These are phyloP conservation scores for Beta vulgaris DNA, from an alignment of 148 eudicot genomes.

Conservation along the genomic window DNA sequence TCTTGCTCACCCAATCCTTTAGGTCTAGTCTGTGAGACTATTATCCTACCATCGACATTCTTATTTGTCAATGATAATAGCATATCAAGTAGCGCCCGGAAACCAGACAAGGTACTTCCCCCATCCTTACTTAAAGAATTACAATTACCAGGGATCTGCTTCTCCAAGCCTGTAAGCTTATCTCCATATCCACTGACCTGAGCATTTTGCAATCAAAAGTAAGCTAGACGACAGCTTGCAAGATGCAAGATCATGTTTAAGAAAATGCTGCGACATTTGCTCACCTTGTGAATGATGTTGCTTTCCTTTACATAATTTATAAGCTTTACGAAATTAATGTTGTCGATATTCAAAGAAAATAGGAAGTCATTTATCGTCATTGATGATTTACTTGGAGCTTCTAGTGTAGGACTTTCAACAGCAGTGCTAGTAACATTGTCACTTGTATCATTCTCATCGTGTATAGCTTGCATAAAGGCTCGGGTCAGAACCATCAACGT, in stretches of 20 bases:
- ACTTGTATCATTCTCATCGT: slow-evolving; percentile 19
- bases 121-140: slow-evolving; percentile 33
- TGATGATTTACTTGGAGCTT: slow-evolving; percentile 43
- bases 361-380: slow-evolving; percentile 82
- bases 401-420: slow-evolving; percentile 34
- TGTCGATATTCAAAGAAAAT: slow-evolving; percentile 85
- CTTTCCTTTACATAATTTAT: slow-evolving; percentile 78
- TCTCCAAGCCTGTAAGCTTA: slow-evolving; percentile 43
- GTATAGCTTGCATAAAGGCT: slow-evolving; percentile 62
- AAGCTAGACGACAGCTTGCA: background rate
- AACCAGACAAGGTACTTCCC: slow-evolving; percentile 71
- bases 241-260: background rate
- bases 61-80: slow-evolving; percentile 64
- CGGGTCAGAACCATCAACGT: slow-evolving; percentile 64
- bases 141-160: slow-evolving; percentile 30
- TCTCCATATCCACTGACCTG: slow-evolving; percentile 95
- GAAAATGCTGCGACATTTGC: background rate
- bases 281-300: slow-evolving; percentile 87
- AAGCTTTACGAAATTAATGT: slow-evolving; percentile 82
- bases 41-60: slow-evolving; percentile 79
- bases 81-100: slow-evolving; percentile 66
- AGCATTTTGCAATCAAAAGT: slow-evolving; percentile 13
- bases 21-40: slow-evolving; percentile 50
- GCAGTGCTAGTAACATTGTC: slow-evolving; percentile 22
- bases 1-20: slow-evolving; percentile 42